Base-by-base conservation (phyloP, 176 grass and related monocot genomes). In the Secale cereale region DNA sequence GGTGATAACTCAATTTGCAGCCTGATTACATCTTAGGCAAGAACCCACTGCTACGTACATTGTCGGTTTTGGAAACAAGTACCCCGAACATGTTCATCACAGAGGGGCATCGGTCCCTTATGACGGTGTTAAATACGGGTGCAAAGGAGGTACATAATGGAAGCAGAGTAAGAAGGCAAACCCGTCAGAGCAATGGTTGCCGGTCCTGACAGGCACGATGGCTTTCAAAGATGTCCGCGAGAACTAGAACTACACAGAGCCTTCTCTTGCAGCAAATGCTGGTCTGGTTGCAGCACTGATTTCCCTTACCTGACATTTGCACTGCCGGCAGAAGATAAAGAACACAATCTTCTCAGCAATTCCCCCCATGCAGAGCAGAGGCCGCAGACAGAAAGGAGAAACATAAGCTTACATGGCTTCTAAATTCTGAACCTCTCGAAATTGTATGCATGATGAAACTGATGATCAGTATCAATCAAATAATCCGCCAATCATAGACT, bases 101-200 rank as follows among this genome's bases (percentile, higher is more conserved):
- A 85, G 90, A 87, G 94, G 94, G 6, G 94, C 94, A 75, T 94
- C 94, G 5, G 94, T 97, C 69, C 94, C 92, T 67, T 91, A 92
- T 70, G 94, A 97, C 75, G 92, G 92, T 7, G 86, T 92, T 83
- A 92, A 92, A 35, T 97, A 97, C 65, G 85, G 92, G 71, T 92
- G 94, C 90, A 94, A 92, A 87, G 92, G 91, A 92, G 94, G 91
- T 40, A 88, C 86, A 36, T 87, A 88, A 89, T 97, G 94, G 94
- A 88, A 89, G 86, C 91, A 97, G 41, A 88, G 52, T 48, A 97
- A 97, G 50, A 97, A 85, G 74, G 76, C 87, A 89, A 97, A 97
- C 68, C 94, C 94, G 12, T 89, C 50, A 86, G 92, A 74, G 94
- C 81, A 78, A 92, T 92, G 90, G 86, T 91, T 67, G 94, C 94